A percentile compares a stretch with the other conserved stretches of the same genome.
These are phyloP conservation scores for Raddia guianensis DNA, from an alignment of 176 grass and related monocot genomes.

Conservation along the genomic window DNA sequence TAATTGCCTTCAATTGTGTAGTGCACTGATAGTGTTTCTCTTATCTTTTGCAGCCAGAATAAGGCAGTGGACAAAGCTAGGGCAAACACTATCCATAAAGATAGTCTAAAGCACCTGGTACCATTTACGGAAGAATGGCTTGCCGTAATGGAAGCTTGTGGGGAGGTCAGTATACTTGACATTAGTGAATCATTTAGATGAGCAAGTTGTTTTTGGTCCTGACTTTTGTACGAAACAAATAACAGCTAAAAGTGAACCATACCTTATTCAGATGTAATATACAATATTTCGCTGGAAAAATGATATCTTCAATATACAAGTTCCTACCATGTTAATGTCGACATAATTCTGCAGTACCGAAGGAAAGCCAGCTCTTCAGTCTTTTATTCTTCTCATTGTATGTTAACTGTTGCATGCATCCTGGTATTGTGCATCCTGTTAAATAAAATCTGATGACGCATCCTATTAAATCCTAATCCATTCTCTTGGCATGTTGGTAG, in stretches of 20 bases:
- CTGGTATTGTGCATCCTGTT: too few relatives aligned
- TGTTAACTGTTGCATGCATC: constrained; percentile 16
- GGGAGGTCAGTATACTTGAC: constrained; percentile 64
- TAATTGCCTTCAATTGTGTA: constrained; percentile 23
- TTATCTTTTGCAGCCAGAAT: constrained; percentile 48
- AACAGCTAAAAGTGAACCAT: constrained; percentile 17
- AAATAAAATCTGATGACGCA: background rate
- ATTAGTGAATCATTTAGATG: background rate
- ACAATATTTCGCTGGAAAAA: background rate
- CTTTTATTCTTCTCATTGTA: background rate
- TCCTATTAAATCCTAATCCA: constrained; percentile 6
- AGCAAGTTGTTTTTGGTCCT: constrained; percentile 18
- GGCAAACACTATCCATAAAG: constrained; percentile 40
- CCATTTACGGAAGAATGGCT: constrained; percentile 95
- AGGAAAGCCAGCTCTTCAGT: background rate
- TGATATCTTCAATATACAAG: background rate
- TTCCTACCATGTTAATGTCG: background rate
- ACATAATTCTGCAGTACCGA: background rate
- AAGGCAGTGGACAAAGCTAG: constrained; percentile 26
- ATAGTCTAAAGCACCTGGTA: constrained; percentile 53
- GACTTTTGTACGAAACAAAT: constrained; percentile 12
- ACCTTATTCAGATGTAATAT: background rate
- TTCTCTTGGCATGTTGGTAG: background rate
- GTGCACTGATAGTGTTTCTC: constrained; percentile 30
- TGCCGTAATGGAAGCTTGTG: constrained; percentile 68